These are phyloP conservation scores for Cyclotella atomus DNA, from an alignment of 108 stramenopile genomes.

Conservation along the genomic window DNA sequence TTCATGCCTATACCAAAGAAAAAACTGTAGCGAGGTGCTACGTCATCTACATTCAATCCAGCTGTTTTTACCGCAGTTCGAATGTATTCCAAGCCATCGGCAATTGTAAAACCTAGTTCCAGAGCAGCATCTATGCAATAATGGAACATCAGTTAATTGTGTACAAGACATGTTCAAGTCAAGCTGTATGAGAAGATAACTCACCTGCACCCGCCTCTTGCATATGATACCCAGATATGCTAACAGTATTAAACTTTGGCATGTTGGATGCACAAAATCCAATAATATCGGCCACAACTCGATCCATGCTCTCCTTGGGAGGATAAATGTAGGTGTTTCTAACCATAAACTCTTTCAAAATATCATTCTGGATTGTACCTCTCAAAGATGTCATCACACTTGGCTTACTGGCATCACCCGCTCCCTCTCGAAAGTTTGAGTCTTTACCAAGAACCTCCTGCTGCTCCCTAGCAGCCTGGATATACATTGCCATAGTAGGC, in stretches of 20 bases:
- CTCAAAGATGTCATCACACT: slow-evolving; percentile 64
- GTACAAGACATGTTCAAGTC: background rate
- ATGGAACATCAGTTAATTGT: background rate
- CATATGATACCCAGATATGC: slow-evolving; percentile 93
- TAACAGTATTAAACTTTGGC: too few relatives aligned
- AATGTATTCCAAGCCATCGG: slow-evolving; percentile 93
- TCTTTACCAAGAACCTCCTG: slow-evolving; percentile 52
- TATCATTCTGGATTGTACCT: slow-evolving; percentile 99
- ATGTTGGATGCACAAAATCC: slow-evolving; percentile 93
- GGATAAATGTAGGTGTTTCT: slow-evolving; percentile 98
- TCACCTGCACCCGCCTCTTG: slow-evolving; percentile 95
- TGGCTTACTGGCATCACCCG: slow-evolving; percentile 15
- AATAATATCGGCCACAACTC: slow-evolving; percentile 93
- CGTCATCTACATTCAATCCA: slow-evolving; percentile 91
- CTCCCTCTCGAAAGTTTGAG: slow-evolving; percentile 43
- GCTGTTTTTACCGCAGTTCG: slow-evolving; percentile 86
- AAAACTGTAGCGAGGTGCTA: slow-evolving; percentile 95
- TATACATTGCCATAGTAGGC: slow-evolving; percentile 93
- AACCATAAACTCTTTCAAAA: slow-evolving; percentile 96
- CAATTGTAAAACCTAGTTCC: slow-evolving; percentile 97
- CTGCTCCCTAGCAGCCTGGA: slow-evolving; percentile 91
- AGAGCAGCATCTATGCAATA: slow-evolving; percentile 76
- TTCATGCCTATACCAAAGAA: slow-evolving; percentile 99
- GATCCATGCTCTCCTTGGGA: slow-evolving; percentile 86
- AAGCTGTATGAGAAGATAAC: background rate